Base-by-base conservation (phyloP, 2,329 filamentous ascomycete genomes). In the Colletotrichum liaoningense region DNA sequence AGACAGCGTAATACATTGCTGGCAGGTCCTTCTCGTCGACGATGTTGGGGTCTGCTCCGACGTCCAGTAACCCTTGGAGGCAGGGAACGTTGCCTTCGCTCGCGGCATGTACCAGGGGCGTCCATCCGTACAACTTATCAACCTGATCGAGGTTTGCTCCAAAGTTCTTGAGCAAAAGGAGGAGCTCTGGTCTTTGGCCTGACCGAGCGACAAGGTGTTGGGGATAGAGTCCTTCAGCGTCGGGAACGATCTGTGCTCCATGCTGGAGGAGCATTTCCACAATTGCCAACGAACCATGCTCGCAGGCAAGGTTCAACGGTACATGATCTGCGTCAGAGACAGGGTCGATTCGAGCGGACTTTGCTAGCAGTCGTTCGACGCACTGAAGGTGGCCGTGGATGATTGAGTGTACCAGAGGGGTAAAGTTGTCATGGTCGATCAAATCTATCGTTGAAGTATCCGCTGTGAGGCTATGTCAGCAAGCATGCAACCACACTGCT, bases 61-160 rank as follows among this genome's bases (percentile, higher is more conserved):
- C 91, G 66, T 95, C 91, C 12, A 99, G 87, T 4, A 99, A 87
- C 1, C 92, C 94, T 77, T 95, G 90, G 56, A 99, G 86, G 79
- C 95, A 98, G 30, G 93, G 92, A 1, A 98, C 93, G 80, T 98
- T 97, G 26, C 97, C 97, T 84, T 99, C 97, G 80, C 95, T 98
- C 11, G 97, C 97, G 2, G 97, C 96, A 81, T 99, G 96, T 70
- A 99, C 97, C 5, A 99, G 87, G 0, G 97, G 95, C 2, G 97
- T 98, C 97, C 97, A 99, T 74, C 96, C 95, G 78, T 98, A 98
- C 19, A 99, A 88, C 83, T 98, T 98, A 83, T 99, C 97, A 38
- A 94, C 88, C 81, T 98, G 95, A 79, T 99, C 91, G 56, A 99
- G 88, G 80, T 99, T 93, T 26, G 95, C 96, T 1, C 95, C 95